Base-by-base conservation (phyloP, 2,329 filamentous ascomycete genomes). In the Fusarium nanum region DNA sequence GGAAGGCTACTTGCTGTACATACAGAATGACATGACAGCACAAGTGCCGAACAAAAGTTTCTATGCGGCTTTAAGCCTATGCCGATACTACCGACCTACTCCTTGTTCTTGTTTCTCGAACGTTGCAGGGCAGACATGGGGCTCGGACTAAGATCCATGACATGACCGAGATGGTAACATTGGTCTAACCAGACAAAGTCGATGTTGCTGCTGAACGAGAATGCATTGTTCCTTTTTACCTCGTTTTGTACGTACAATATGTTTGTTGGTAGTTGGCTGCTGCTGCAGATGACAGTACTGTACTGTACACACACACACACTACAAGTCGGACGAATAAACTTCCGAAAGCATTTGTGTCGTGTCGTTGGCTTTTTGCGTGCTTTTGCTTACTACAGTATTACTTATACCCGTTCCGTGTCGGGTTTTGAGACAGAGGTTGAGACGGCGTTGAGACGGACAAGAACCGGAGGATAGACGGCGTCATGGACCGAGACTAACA, bases 31-130 rank as follows among this genome's bases (percentile, higher is more conserved):
- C 60, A 58, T 54, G 47, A 60, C 60, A 66, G 61, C 32, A 60
- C 61, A 66, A 66, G 55, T 66, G 61, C 63, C 63, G 63, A 66
- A 61, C 55, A 61, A 48, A 53, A 66, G 63, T 56, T 67, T 67
- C 56, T 50, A 67, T 62, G 63, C 56, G 49, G 62, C 60, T 61
- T 67, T 62, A 61, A 49, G 40, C 44, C 49, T 48, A 61, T 67
- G 62, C 64, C 56, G 64, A 61, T 67, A 56, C 61, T 67, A 62
- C 64, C 61, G 63, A 22, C 48, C 23, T 59, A 11, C 59, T 45
- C 58, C 48, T 66, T 44, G 27, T 40, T 40, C 48, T 66, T 41
- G 27, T 48, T 57, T 64, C 60, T 67, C 62, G 61, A 55, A 66
- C 48, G 58, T 67, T 56, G 23, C 34, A 53, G 34, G 49, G 18